Conservation (phyloP, 2,329 filamentous ascomycete species). For the Paraphaeosphaeria minitans region DNA sequence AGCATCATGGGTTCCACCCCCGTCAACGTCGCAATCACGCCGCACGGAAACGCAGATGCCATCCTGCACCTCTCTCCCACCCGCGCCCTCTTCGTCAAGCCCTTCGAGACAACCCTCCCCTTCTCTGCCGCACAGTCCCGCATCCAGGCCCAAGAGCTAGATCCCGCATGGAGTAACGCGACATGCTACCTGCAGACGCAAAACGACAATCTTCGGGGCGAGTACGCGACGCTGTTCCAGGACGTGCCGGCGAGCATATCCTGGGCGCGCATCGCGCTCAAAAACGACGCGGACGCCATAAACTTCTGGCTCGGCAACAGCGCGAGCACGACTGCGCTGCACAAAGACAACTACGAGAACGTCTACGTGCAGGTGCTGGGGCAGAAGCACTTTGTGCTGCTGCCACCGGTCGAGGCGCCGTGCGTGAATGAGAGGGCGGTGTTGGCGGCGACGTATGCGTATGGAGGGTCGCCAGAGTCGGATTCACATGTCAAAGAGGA, state of each 20-base stretch:
- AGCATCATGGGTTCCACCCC: slow-evolving; percentile 58
- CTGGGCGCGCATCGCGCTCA: slow-evolving; percentile 74
- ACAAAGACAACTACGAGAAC: slow-evolving; percentile 87
- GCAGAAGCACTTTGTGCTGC: slow-evolving; percentile 73
- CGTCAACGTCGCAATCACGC: slow-evolving; percentile 81
- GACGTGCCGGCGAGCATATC: slow-evolving; percentile 69
- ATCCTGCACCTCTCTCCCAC: slow-evolving; percentile 64
- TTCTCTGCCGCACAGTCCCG: slow-evolving; percentile 68
- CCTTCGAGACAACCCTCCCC: slow-evolving; percentile 67
- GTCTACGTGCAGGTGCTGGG: slow-evolving; percentile 79
- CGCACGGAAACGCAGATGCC: slow-evolving; percentile 64
- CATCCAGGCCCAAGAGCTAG: slow-evolving; percentile 61
- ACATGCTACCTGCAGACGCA: slow-evolving; percentile 74
- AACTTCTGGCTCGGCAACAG: slow-evolving; percentile 83
- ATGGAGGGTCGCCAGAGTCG: slow-evolving; percentile 1
- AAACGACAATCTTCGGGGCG: slow-evolving; percentile 79
- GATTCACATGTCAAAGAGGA: slow-evolving; percentile 8
- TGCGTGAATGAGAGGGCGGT: slow-evolving; percentile 70
- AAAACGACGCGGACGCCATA: slow-evolving; percentile 70
- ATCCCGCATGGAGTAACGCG: slow-evolving; percentile 1
- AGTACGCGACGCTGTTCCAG: slow-evolving; percentile 68
- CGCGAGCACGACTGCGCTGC: slow-evolving; percentile 70
- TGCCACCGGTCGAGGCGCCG: slow-evolving; percentile 72
- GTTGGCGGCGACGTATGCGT: slow-evolving; percentile 62
- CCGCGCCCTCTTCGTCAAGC: slow-evolving; percentile 66